A percentile compares a stretch with the other conserved stretches of the same genome.
Conservation (phyloP, 1,139 yeast species). For the Suhomyces chickasaworum region DNA sequence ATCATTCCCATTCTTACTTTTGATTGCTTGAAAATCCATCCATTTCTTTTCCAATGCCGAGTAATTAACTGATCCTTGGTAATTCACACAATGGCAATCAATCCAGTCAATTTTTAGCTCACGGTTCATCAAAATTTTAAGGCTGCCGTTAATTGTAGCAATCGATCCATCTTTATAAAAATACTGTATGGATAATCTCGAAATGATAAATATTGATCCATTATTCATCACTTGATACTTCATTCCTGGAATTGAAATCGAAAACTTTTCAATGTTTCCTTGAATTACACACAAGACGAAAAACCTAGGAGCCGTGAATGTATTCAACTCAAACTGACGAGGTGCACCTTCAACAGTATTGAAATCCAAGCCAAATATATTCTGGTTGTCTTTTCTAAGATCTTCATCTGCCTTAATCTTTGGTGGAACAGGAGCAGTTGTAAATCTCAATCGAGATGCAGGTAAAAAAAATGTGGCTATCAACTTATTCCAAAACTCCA, state of each 20-base stretch:
- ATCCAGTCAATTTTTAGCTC: constrained; percentile 70
- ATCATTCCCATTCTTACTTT: constrained; percentile 19
- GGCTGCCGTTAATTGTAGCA: constrained; percentile 59
- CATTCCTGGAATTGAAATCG: constrained; percentile 61
- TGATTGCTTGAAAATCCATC: constrained; percentile 14
- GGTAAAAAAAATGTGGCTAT: constrained; percentile 40
- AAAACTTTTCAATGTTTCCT: constrained; percentile 56
- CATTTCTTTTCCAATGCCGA: constrained; percentile 31
- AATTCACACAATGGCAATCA: constrained; percentile 52
- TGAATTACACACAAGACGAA: constrained; percentile 54
- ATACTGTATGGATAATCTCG: constrained; percentile 56
- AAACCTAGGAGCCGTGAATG: constrained; percentile 67
- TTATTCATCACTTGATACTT: constrained; percentile 67
- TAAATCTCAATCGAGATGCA: constrained; percentile 29
- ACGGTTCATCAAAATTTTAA: constrained; percentile 62
- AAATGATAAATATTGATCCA: constrained; percentile 64
- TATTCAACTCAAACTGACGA: constrained; percentile 64
- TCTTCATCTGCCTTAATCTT: constrained; percentile 6
- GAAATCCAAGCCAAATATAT: constrained; percentile 14
- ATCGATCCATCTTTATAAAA: constrained; percentile 70
- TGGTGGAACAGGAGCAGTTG: constrained; percentile 20
- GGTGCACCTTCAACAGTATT: constrained; percentile 19
- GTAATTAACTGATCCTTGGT: constrained; percentile 31
- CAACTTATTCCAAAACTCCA: constrained; percentile 45
- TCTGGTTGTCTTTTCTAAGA: constrained; percentile 8